Percentiles rank a stretch among this genome's conserved stretches.
Conservation (phyloP, 192 early-diverging fungal genomes). For the Linnemannia elongata region DNA sequence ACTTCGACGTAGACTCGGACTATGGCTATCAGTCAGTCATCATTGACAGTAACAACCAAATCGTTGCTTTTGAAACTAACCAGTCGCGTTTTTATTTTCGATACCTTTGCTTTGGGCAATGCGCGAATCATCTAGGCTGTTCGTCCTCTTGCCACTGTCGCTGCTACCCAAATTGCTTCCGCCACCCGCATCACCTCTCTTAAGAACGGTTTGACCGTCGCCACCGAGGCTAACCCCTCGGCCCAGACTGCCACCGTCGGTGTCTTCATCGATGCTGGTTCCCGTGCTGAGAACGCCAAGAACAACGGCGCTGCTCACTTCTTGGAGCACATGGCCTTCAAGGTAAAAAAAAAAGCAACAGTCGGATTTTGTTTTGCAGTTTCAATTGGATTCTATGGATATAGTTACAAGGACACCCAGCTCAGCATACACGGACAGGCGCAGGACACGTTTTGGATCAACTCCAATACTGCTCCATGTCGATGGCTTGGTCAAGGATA, state of each 20-base stretch:
- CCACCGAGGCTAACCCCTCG: conserved; percentile 84
- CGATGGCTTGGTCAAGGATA: not conserved
- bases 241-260: conserved; percentile 91
- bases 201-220: conserved; percentile 86
- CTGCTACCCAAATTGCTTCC: conserved; percentile 51
- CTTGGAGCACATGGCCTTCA: conserved; percentile 99
- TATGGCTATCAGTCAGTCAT: not conserved
- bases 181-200: conserved; percentile 78
- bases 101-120: not conserved
- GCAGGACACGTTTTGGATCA: not conserved
- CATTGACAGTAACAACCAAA: not conserved
- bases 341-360: conserved; percentile 65
- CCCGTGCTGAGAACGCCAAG: conserved; percentile 82
- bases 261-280: conserved; percentile 92
- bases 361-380: too few species aligned
- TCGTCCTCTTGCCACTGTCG: conserved; percentile 65
- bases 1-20: not conserved
- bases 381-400: not conserved
- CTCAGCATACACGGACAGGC: not conserved
- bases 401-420: not conserved
- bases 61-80: not conserved
- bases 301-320: conserved; percentile 99
- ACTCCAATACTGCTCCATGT: not conserved
- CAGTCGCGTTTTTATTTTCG: not conserved
- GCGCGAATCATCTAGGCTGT: conserved; percentile 42